Base-by-base conservation (phyloP, 2,329 filamentous ascomycete genomes). In the Neopestalotiopsis clavispora region DNA sequence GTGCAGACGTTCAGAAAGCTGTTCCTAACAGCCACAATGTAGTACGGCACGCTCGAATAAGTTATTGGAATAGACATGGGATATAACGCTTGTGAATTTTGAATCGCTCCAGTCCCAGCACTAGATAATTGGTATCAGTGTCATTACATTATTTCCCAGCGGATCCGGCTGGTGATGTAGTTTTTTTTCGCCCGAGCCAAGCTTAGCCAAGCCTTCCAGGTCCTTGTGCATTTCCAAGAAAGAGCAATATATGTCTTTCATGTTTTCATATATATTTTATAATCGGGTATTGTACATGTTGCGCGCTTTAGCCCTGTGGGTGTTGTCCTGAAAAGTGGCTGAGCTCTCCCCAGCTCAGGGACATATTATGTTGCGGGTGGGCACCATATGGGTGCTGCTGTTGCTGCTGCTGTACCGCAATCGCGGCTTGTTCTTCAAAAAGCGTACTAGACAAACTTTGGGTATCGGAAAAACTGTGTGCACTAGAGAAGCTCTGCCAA, bases 401-500 rank as follows among this genome's bases (percentile, higher is more conserved):
- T 32, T 59, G 30, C 12, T 66, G 65, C 5, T 30, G 49, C 56
- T 67, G 57, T 30, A 52, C 69, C 17, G 63, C 68, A 63, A 70
- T 68, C 20, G 69, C 57, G 40, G 69, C 57, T 28, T 68, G 69
- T n/a, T 70, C 69, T 38, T 68, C 69, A 32, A 69, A 67, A 52
- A 70, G 49, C 32, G 69, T 67, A 49, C 64, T 70, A 23, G 63
- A 56, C 28, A 69, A 58, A 64, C 70, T 71, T 30, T 69, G 65
- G 64, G 61, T 64, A 64, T 64, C 61, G n/a, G 61, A 64, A 32
- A 64, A 64, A 52, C 61, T 64, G 38, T 64, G 64, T 30, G 69
- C 67, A 56, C 64, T 70, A 30, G 63, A 56, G 34, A 69, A 68
- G 64, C 70, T 71, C 38, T 69, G 65, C 70, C 70, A 71, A 17